Evolutionary conservation across 208 protist species (phyloP), one percentile per base, ranked within the genome.

Genomic region (Balamuthia mandrillaris): DNA sequence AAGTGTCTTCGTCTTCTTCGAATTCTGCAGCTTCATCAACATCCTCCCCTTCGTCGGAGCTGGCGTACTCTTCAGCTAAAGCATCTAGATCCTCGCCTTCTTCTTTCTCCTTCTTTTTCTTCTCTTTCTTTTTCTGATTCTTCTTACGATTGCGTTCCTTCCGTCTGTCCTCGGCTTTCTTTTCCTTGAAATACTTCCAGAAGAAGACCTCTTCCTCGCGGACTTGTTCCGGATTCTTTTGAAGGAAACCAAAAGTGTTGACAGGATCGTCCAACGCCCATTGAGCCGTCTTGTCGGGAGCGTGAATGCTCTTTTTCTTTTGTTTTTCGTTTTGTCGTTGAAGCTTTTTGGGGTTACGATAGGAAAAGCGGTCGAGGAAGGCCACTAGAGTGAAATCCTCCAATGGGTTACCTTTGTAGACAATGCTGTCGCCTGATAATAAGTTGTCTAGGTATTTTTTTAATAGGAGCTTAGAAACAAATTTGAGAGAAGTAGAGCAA

Each of bases 341-440:
- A n/a, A n/a, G n/a, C n/a, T n/a, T 35, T 58, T 87, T 87, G 24
- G 87, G 87, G 66, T 87, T 86, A 29, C 81, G 78, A 78, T 60
- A 89, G 58, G 51, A 47, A 41, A 87, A 87, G 65, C 87, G 82
- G n/a, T 84, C 84, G 33, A 89, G 77, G 66, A 87, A 87, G 18
- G 75, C 41, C 18, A 60, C 70, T 18, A 87, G 74, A 18, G 88
- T 82, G 41, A 87, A 87, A 70, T 90, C 88, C 56, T 70, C 27
- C 27, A 90, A 63, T 42, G 88, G 78, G 33, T 90, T 83, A 47
- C 88, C 85, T 37, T 70, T 33, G 51, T 88, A 88, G 41, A 65
- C 39, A 39, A 90, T 83, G 51, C 12, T 54, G 12, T 61, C 41
- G 33, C 63, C 16, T n/a, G n/a, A n/a, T n/a, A n/a, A n/a, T 27